Base-by-base conservation (phyloP, 768 basidiomycete genomes). In the Gloeostereum incarnatum region DNA sequence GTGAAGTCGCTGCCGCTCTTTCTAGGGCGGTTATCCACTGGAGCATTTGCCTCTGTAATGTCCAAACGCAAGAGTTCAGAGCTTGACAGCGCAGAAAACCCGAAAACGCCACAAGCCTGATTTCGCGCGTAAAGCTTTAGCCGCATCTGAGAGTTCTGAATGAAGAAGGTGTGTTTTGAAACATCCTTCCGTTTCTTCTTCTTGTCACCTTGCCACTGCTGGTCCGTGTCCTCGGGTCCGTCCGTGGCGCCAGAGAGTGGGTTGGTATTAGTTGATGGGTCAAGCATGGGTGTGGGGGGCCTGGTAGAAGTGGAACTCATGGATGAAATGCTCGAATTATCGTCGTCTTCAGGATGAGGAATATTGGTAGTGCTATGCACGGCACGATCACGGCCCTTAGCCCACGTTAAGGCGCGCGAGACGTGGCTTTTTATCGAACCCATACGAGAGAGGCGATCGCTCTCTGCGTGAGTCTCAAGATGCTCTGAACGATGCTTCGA, bases 21-120 rank as follows among this genome's bases (percentile, higher is more conserved):
- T 97, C 86, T 41, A 99, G 62, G 0, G 87, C 86, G 5, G 91
- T 85, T 35, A 98, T 91, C 76, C 91, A 98, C 56, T 99, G 94
- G 40, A 89, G 65, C 90, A 97, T 96, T 68, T 96, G 91, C 14
- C 94, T 75, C 85, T 88, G 45, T 25, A n/a, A 21, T 24, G 20
- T 38, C 34, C 6, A 39, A 30, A 29, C 22, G 39, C 20, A 48
- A 43, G 27, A 42, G 22, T 23, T 33, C 10, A 20, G 27, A 21
- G 23, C 3, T 35, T 37, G 16, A 18, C 17, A 23, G 24, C n/a
- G 11, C 22, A 30, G 6, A 13, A 14, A 35, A 21, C 29, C 23
- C 37, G n/a, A 14, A 16, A 36, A 34, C 23, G 10, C 10, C 21
- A 35, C 67, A 35, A 31, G 85, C 88, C 63, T 96, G 88, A 53